Percentiles rank a stretch among this genome's conserved stretches.
Evolutionary conservation across 768 basidiomycete genomes (phyloP).

Genomic region (Calocera viscosa): DNA sequence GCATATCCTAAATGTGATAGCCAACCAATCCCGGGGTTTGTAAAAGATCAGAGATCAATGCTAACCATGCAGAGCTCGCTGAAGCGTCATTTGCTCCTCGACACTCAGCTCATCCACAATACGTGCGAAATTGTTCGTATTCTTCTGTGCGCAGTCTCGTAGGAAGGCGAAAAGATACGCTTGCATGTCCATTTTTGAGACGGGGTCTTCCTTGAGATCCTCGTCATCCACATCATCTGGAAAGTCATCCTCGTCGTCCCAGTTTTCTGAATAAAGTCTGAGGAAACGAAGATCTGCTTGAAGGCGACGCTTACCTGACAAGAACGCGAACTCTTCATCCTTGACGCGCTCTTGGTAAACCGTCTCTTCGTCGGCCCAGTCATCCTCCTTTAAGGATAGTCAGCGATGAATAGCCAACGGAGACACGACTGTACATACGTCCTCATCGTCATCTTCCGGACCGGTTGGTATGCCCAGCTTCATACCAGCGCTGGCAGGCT

Average conservation of each 20-base stretch:
- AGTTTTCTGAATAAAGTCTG: slow-evolving; percentile 55
- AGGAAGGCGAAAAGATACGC: slow-evolving; percentile 59
- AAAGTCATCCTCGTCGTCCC: slow-evolving; percentile 66
- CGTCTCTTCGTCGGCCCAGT: slow-evolving; percentile 87
- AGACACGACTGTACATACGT: slow-evolving; percentile 23
- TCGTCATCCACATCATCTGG: slow-evolving; percentile 67
- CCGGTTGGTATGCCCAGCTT: slow-evolving; percentile 43
- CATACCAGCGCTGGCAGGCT: slow-evolving; percentile 38
- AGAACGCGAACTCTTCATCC: slow-evolving; percentile 66
- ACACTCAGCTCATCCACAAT: slow-evolving; percentile 53
- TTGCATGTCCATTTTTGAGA: slow-evolving; percentile 81
- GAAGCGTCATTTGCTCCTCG: slow-evolving; percentile 58
- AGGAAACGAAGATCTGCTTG: slow-evolving; percentile 43
- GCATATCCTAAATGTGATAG: neutral
- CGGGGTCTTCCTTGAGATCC: slow-evolving; percentile 73
- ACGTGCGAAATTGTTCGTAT: slow-evolving; percentile 48
- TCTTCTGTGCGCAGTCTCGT: slow-evolving; percentile 49
- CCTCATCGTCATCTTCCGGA: slow-evolving; percentile 53
- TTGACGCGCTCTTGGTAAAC: slow-evolving; percentile 39
- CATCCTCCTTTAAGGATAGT: slow-evolving; percentile 48
- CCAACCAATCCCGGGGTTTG: neutral
- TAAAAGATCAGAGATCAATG: neutral
- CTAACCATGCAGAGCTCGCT: neutral
- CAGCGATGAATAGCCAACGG: slow-evolving; percentile 5
- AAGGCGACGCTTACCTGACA: slow-evolving; percentile 38